A percentile compares a stretch with the other conserved stretches of the same genome.
Evolutionary conservation across 352 stramenopile genomes (phyloP).

Genomic region (Phytophthora fragariaefolia): DNA sequence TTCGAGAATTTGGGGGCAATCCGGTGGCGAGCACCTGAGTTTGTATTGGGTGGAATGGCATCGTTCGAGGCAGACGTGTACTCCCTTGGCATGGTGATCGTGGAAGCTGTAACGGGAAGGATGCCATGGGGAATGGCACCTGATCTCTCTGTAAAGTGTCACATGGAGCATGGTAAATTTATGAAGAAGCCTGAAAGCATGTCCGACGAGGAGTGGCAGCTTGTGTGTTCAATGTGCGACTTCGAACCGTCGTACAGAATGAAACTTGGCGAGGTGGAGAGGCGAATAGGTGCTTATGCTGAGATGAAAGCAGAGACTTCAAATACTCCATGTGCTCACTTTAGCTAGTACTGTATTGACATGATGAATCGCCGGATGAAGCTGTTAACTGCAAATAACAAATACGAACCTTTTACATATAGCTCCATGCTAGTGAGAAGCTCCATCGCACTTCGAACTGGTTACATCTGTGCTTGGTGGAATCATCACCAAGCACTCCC

Average conservation of each 20-base stretch:
- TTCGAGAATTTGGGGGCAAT: slow-evolving; percentile 5
- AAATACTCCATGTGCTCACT: too few species aligned
- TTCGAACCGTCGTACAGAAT: slow-evolving; percentile 6
- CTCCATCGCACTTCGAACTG: too few species aligned
- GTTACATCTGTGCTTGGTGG: too few species aligned
- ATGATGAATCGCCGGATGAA: too few species aligned
- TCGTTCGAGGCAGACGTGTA: slow-evolving; percentile 14
- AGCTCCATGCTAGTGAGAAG: too few species aligned
- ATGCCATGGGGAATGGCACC: background rate
- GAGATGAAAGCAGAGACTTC: background rate
- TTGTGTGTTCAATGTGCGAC: slow-evolving; percentile 8
- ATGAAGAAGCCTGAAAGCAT: background rate
- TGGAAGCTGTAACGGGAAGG: slow-evolving; percentile 3
- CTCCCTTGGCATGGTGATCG: slow-evolving; percentile 9
- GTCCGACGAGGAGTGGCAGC: slow-evolving; percentile 6
- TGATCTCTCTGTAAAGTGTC: background rate
- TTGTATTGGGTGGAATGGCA: background rate
- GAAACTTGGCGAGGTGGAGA: slow-evolving; percentile 1
- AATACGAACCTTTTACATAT: too few species aligned
- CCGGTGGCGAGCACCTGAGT: slow-evolving; percentile 5
- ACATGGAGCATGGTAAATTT: background rate
- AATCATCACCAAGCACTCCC: too few species aligned
- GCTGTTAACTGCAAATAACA: too few species aligned
- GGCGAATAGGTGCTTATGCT: background rate
- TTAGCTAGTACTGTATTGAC: too few species aligned